Evolutionary conservation across 2,329 filamentous ascomycete species (phyloP), one percentile per base, ranked within the genome.

Genomic region (Exophiala sideris): DNA sequence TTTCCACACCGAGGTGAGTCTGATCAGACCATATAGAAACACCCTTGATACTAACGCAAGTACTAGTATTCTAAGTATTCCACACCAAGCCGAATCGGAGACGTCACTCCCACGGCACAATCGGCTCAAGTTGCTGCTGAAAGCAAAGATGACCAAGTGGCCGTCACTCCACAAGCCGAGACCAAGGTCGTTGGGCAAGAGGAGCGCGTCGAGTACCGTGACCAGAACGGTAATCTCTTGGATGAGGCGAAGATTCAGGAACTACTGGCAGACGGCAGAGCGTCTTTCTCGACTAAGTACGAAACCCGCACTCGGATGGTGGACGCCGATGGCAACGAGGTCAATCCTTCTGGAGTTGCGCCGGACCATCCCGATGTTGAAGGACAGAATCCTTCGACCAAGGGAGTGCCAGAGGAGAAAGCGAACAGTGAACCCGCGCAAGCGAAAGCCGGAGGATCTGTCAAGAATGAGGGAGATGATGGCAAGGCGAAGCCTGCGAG

Each of bases 271-370:
- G 83, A 92, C 70, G 94, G 92, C 66, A 95, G 96, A 73, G 91
- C 97, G 56, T 89, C 90, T 66, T 96, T 99, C 75, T 86, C 95
- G 75, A 97, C 94, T 10, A 87, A 87, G 62, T 96, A 96, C 69
- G 92, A 97, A 78, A 96, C 92, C n/a, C 83, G 88, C 61, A 96
- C 91, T 7, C 86, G 89, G 54, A 73, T 97, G 52, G 79, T 96
- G 38, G 90, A 96, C 70, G 82, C 82, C 48, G 71, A 84, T 40
- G 94, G 91, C 56, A 90, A 91, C 62, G 88, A 95, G 67, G 73
- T 96, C n/a, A 66, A 75, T 52, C 62, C 71, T 18, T 59, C 58
- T n/a, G 56, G 56, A 4, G 60, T 71, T 57, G 79, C 76, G 48
- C 80, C 77, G 42, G 75, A 76, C 56, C 80, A 82, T 64, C 80